phyloP scores from a whole-genome alignment of 192 early-diverging fungal species.

The Umbelopsis ramanniana region DNA sequence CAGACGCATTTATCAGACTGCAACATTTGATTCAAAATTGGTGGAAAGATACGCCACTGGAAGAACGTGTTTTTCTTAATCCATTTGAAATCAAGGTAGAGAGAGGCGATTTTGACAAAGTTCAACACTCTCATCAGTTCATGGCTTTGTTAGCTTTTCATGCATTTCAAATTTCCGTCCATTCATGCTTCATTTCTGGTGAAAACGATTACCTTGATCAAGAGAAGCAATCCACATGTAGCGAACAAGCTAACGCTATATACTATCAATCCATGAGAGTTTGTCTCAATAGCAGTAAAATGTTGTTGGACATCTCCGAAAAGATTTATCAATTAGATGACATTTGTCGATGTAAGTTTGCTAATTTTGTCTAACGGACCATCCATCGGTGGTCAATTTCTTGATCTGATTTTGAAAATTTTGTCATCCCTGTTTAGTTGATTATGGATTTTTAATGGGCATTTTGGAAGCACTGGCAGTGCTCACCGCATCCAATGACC shows the following conservation, averaged over 20 bases:
- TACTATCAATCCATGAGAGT: conserved; percentile 11
- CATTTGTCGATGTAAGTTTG: conserved; percentile 4
- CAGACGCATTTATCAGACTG: neutral
- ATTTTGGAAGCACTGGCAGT: conserved; percentile 10
- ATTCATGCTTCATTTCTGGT: conserved; percentile 7
- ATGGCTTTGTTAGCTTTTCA: neutral
- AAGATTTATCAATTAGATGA: neutral
- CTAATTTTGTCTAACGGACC: neutral
- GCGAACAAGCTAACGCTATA: neutral
- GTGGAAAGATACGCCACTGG: neutral
- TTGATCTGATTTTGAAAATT: neutral
- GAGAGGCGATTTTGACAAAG: neutral
- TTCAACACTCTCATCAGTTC: neutral
- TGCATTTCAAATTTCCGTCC: neutral
- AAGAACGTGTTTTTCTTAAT: neutral
- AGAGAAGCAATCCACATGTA: neutral
- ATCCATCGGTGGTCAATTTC: neutral
- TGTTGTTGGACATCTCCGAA: neutral
- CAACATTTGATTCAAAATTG: neutral
- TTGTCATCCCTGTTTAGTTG: neutral
- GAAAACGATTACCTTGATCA: neutral
- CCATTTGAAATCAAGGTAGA: neutral
- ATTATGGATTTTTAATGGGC: neutral
- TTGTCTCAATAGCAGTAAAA: neutral
- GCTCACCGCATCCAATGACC: neutral